Percentiles rank a stretch among this genome's conserved stretches.
Evolutionary conservation across 2,329 filamentous ascomycete genomes (phyloP).

Genomic region (Hysterium pulicare): DNA sequence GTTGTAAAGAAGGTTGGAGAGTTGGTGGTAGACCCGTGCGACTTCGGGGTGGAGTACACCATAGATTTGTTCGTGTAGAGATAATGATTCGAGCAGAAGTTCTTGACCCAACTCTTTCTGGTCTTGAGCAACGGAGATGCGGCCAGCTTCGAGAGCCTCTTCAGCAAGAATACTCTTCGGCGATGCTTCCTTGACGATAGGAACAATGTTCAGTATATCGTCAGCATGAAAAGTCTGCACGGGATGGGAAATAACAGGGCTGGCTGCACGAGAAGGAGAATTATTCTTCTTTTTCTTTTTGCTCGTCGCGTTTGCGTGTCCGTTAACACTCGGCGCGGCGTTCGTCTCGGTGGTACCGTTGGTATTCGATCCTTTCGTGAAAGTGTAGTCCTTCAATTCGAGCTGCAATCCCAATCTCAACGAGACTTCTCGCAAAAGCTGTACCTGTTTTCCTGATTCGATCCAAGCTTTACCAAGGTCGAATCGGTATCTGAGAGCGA

Average conservation of each 20-base stretch:
- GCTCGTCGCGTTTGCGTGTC: conserved; percentile 28
- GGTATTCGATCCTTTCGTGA: conserved; percentile 44
- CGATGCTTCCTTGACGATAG: conserved; percentile 88
- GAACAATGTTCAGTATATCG: conserved; percentile 89
- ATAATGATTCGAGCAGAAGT: conserved; percentile 89
- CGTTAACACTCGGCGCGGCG: conserved; percentile 35
- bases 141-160: conserved; percentile 91
- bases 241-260: conserved; percentile 44
- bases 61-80: conserved; percentile 97
- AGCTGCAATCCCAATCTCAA: conserved; percentile 89
- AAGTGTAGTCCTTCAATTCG: conserved; percentile 71
- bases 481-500: conserved; percentile 72
- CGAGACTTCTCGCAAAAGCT: conserved; percentile 83
- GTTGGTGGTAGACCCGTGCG: conserved; percentile 86
- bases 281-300: conserved; percentile 55
- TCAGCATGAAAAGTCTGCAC: conserved; percentile 72
- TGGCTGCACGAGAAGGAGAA: conserved; percentile 45
- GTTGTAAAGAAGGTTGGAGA: conserved; percentile 95
- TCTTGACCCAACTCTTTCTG: conserved; percentile 96
- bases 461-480: conserved; percentile 67
- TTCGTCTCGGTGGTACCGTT: conserved; percentile 16
- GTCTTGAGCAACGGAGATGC: conserved; percentile 91
- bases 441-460: conserved; percentile 65
- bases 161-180: conserved; percentile 89
- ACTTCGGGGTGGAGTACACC: conserved; percentile 96